Conservation (phyloP, 116 monocot genomes). For the Phalaenopsis hybrid region DNA sequence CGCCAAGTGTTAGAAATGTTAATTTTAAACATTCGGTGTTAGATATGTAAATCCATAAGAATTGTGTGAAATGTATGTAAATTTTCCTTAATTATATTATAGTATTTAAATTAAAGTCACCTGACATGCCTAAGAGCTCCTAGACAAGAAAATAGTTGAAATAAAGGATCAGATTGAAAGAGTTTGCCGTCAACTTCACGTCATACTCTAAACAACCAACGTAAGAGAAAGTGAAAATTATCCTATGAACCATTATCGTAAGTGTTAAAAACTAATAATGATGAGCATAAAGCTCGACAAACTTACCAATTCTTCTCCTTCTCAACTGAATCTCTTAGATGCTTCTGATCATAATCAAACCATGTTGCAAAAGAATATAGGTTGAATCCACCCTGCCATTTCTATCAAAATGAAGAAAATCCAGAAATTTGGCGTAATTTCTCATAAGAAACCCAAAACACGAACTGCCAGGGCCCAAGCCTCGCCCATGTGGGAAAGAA, state of each 20-base stretch:
- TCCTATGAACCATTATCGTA: neutral
- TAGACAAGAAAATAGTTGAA: neutral
- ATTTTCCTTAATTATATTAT: too few relatives aligned
- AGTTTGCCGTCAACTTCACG: neutral
- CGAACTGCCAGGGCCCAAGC: slow-evolving; percentile 92
- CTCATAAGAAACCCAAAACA: slow-evolving; percentile 94
- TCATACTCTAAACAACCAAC: neutral
- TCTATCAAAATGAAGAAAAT: slow-evolving; percentile 60
- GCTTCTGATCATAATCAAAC: neutral
- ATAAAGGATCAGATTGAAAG: neutral
- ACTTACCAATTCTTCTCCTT: neutral
- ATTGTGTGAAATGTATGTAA: too few relatives aligned
- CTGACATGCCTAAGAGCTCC: too few relatives aligned
- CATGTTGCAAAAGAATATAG: neutral
- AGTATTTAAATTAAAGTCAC: too few relatives aligned
- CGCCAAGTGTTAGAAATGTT: too few relatives aligned
- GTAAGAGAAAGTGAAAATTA: neutral
- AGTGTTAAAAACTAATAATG: neutral
- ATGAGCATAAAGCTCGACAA: neutral
- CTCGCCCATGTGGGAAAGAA: slow-evolving; percentile 94
- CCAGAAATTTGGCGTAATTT: slow-evolving; percentile 47
- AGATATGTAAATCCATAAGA: too few relatives aligned
- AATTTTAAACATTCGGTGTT: too few relatives aligned
- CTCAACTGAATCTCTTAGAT: neutral
- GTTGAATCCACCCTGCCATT: neutral